These are phyloP conservation scores for Sophora flavescens DNA, from an alignment of 306 rosid genomes.

Conservation along the genomic window DNA sequence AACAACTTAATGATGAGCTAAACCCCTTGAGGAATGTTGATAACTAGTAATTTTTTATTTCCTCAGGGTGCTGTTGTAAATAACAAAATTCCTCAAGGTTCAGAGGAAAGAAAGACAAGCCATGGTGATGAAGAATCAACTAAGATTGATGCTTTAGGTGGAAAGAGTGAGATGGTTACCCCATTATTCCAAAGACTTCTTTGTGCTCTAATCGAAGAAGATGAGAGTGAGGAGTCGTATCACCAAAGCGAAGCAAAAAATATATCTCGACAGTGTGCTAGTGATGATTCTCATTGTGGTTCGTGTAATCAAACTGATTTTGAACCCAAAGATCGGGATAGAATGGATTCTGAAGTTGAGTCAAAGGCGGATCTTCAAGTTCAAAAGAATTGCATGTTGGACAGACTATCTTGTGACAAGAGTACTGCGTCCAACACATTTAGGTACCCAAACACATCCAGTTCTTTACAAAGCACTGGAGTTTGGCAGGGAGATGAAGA, in stretches of 20 bases:
- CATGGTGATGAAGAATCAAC: conserved; percentile 50
- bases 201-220: conserved; percentile 87
- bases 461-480: conserved; percentile 67
- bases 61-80: conserved; percentile 65
- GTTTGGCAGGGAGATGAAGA: conserved; percentile 82
- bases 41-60: conserved; percentile 35
- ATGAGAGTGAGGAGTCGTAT: conserved; percentile 72
- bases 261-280: conserved; percentile 68
- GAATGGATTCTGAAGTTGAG: conserved; percentile 87
- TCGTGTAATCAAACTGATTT: conserved; percentile 83
- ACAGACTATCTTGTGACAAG: conserved; percentile 76
- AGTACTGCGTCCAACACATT: conserved; percentile 67
- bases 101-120: conserved; percentile 60
- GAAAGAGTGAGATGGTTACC: conserved; percentile 56
- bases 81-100: conserved; percentile 57
- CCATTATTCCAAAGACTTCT: conserved; percentile 89
- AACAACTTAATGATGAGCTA: conserved; percentile 20
- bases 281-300: conserved; percentile 95
- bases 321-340: conserved; percentile 85
- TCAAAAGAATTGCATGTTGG: conserved; percentile 67
- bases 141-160: conserved; percentile 56
- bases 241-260: conserved; percentile 68
- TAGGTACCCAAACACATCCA: conserved; percentile 66
- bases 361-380: conserved; percentile 64
- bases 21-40: conserved; percentile 35